These are phyloP conservation scores for Trichoderma sp. DNA, from an alignment of 2,329 filamentous ascomycete genomes.

Conservation along the genomic window DNA sequence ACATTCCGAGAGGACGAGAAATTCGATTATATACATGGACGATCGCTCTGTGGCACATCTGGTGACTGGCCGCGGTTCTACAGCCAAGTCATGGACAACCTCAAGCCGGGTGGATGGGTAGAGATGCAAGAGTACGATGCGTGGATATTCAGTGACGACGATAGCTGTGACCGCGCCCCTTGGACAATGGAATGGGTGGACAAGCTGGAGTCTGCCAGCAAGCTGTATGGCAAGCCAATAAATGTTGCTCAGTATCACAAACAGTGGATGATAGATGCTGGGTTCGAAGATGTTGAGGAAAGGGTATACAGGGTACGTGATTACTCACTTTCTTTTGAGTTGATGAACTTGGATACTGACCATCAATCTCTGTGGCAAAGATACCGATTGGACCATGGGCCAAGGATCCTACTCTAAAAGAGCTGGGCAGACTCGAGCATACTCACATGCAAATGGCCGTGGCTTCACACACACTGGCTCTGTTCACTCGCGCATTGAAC, in stretches of 20 bases:
- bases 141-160: conserved; percentile 46
- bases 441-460: conserved; percentile 50
- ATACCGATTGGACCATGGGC: conserved; percentile 47
- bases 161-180: conserved; percentile 43
- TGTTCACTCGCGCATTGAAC: conserved; percentile 45
- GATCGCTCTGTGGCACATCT: conserved; percentile 41
- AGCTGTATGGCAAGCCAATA: conserved; percentile 45
- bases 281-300: conserved; percentile 44
- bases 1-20: conserved; percentile 45
- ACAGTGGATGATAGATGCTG: conserved; percentile 46
- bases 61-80: conserved; percentile 42
- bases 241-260: conserved; percentile 45
- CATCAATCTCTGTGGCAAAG: conserved; percentile 34
- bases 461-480: conserved; percentile 47
- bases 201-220: conserved; percentile 44
- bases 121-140: conserved; percentile 48
- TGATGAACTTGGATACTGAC: background rate
- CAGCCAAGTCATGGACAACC: conserved; percentile 34
- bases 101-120: conserved; percentile 44
- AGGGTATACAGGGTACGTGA: conserved; percentile 36
- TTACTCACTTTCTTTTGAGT: background rate
- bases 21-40: conserved; percentile 44
- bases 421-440: conserved; percentile 44
- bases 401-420: conserved; percentile 43
- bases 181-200: conserved; percentile 48